phyloP scores from a whole-genome alignment of 164 flowering plant genomes.

The Macadamia tetraphylla region DNA sequence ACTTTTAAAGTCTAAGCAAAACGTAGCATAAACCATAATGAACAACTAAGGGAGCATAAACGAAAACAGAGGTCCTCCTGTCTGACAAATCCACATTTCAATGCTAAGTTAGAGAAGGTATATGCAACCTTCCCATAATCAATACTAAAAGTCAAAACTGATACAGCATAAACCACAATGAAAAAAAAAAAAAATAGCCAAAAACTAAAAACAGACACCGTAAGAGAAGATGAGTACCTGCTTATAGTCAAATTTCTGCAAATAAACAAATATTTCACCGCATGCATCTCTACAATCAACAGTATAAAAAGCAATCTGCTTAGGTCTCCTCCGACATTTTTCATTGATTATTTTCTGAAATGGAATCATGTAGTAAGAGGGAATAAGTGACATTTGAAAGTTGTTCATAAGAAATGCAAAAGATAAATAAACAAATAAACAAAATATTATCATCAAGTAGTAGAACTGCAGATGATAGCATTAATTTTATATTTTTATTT shows the following conservation, averaged over 20 bases:
- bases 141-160: no score
- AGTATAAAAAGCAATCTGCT: conserved; percentile 74
- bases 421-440: no score
- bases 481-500: not conserved
- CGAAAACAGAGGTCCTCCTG: no score
- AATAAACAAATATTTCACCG: conserved; percentile 94
- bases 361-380: conserved; percentile 6
- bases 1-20: no score
- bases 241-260: conserved; percentile 59
- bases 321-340: conserved; percentile 66
- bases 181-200: not conserved
- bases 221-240: conserved; percentile 41
- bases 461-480: no score
- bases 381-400: not conserved
- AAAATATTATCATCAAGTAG: not conserved
- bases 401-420: not conserved
- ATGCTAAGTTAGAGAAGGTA: no score
- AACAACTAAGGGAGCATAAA: no score
- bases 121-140: no score
- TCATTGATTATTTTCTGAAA: conserved; percentile 71
- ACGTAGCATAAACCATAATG: no score
- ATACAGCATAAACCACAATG: no score
- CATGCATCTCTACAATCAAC: conserved; percentile 89
- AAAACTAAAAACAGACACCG: not conserved
- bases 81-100: no score